Base-by-base conservation (phyloP, 306 rosid genomes). In the Cicer chorassanicum region DNA sequence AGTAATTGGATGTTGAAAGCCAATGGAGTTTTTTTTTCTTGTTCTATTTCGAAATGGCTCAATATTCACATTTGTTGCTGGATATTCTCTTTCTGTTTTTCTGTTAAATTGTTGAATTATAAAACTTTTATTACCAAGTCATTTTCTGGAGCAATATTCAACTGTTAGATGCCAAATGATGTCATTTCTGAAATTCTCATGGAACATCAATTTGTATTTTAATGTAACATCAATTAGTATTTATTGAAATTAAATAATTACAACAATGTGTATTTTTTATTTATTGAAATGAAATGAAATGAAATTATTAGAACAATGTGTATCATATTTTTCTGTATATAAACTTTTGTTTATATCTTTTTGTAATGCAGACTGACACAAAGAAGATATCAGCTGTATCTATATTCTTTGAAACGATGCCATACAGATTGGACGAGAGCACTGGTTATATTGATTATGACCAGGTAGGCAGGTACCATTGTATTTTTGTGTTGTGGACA, bases 361-460 rank as follows among this genome's bases (percentile, higher is more conserved):
- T 44, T 81, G 65, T 70, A 8, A 14, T 86, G 89, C 93, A 91
- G 97, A 91, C 97, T 43, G 97, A 91, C 84, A 91, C 97, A 81
- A 91, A 91, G 88, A 91, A 91, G 91, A 91, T 91, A 82, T 91
- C 97, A 21, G 97, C 97, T 39, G 97, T 91, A 51, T 91, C 97
- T 19, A 85, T 91, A 72, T 91, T 88, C 82, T 91, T 91, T 53
- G 97, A 91, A 88, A 91, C 97, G 59, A 89, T 91, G 97, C 97
- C 97, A 6, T 91, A 89, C 80, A 86, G 95, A 82, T 83, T 91
- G 85, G 53, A 91, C 64, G 97, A 89, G 83, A 91, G 87, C 84
- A 90, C 96, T 69, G 98, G 98, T 67, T 92, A 90, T 81, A 92
- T 92, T 80, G 98, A 92, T 81, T 92, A 92, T 81, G 93, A 92